Evolutionary conservation across 805 yeast genomes (phyloP).

Genomic region (Candida hungchunana): DNA sequence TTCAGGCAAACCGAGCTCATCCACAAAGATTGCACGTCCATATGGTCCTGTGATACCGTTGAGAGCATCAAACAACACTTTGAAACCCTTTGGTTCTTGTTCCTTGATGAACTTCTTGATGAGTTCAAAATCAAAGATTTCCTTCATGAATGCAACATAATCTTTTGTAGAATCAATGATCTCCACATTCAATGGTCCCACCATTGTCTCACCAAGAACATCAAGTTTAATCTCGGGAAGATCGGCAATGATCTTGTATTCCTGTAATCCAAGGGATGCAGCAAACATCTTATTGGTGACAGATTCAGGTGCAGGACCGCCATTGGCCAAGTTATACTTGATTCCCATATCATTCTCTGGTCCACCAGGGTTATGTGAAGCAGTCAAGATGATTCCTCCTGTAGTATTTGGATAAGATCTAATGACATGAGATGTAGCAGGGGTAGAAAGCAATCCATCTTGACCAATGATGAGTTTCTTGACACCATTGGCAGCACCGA

Average conservation of each 20-base stretch:
- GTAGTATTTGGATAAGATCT: slow-evolving; percentile 60
- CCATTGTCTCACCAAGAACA: slow-evolving; percentile 45
- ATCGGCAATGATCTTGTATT: slow-evolving; percentile 55
- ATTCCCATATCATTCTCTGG: slow-evolving; percentile 90
- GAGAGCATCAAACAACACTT: slow-evolving; percentile 80
- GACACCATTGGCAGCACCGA: slow-evolving; percentile 91
- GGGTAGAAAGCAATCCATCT: slow-evolving; percentile 85
- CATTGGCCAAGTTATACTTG: slow-evolving; percentile 90
- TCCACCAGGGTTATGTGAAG: slow-evolving; percentile 98
- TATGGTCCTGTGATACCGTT: slow-evolving; percentile 98
- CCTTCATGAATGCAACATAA: slow-evolving; percentile 74
- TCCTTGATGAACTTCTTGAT: slow-evolving; percentile 65
- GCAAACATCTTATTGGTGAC: slow-evolving; percentile 87
- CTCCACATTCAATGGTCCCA: slow-evolving; percentile 68
- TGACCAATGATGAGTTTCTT: slow-evolving; percentile 82
- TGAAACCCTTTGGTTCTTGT: slow-evolving; percentile 48
- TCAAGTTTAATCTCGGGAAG: slow-evolving; percentile 64
- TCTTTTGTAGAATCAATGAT: slow-evolving; percentile 77
- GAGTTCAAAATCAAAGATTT: slow-evolving; percentile 81
- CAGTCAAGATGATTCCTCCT: slow-evolving; percentile 95
- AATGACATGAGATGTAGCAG: slow-evolving; percentile 93
- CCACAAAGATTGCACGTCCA: slow-evolving; percentile 77
- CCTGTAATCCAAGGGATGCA: slow-evolving; percentile 50
- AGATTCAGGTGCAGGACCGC: slow-evolving; percentile 97
- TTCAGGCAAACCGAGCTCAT: slow-evolving; percentile 75